Conservation (phyloP, 2,329 filamentous ascomycete genomes). For the Ascosphaera apis region DNA sequence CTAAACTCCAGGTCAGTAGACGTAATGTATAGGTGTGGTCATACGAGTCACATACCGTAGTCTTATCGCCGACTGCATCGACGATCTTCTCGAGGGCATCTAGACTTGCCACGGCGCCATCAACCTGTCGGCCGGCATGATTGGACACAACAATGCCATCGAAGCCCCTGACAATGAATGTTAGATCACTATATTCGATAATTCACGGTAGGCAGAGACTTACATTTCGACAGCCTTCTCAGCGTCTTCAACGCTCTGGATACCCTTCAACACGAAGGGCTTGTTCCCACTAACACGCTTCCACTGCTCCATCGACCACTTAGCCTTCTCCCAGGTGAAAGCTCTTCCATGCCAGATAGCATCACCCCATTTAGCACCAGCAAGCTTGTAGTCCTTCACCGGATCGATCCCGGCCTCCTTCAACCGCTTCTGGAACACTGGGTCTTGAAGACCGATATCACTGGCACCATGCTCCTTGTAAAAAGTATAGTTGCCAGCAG, state of each 20-base stretch:
- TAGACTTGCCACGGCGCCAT: slow-evolving; percentile 21
- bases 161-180: no score
- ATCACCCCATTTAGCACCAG: slow-evolving; percentile 19
- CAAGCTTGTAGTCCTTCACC: slow-evolving; percentile 7
- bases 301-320: slow-evolving; percentile 33
- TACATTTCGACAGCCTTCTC: slow-evolving; percentile 19
- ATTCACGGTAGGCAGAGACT: slow-evolving; percentile 5
- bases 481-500: no score
- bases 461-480: no score
- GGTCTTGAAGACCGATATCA: slow-evolving; percentile 33
- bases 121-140: slow-evolving; percentile 26
- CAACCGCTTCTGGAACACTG: slow-evolving; percentile 36
- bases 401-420: slow-evolving; percentile 20
- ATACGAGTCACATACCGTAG: neutral
- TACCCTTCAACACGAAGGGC: slow-evolving; percentile 37
- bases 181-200: no score
- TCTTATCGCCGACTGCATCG: slow-evolving; percentile 13
- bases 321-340: slow-evolving; percentile 37
- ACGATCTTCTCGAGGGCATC: slow-evolving; percentile 33
- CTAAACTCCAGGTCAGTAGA: slow-evolving; percentile 7
- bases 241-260: slow-evolving; percentile 24
- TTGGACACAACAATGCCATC: slow-evolving; percentile 17
- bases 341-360: slow-evolving; percentile 29
- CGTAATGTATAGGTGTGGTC: neutral
- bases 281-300: slow-evolving; percentile 16